A percentile compares a stretch with the other conserved stretches of the same genome.
Conservation (phyloP, 148 eudicot species). For the Camellia japonica region DNA sequence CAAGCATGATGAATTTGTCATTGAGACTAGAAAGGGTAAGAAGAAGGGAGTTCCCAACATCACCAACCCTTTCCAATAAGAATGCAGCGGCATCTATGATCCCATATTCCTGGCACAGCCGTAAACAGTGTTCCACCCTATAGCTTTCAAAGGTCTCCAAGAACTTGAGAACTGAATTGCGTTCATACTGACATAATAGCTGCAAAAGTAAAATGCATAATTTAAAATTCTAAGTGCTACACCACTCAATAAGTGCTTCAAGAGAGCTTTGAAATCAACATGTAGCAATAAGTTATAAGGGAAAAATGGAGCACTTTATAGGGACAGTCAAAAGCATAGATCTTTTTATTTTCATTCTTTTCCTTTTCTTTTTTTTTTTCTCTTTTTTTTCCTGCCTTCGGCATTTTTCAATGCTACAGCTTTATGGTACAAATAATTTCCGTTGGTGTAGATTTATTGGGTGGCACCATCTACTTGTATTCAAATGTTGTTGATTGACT, state of each 20-base stretch:
- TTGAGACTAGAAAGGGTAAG: constrained; percentile 67
- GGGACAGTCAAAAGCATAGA: neutral
- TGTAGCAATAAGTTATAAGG: neutral
- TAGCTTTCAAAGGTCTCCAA: constrained; percentile 86
- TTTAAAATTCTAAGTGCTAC: neutral
- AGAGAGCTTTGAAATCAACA: neutral
- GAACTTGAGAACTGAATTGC: constrained; percentile 74
- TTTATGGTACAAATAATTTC: too few relatives aligned
- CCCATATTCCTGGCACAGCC: constrained; percentile 83
- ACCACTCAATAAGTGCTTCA: neutral
- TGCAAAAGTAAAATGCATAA: constrained; percentile 33
- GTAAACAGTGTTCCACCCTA: constrained; percentile 87
- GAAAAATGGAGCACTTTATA: neutral
- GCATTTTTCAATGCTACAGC: too few relatives aligned
- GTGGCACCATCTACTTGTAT: too few relatives aligned
- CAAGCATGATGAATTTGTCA: constrained; percentile 68
- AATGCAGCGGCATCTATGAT: constrained; percentile 88
- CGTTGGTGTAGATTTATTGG: too few relatives aligned
- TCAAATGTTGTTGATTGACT: too few relatives aligned
- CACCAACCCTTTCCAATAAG: constrained; percentile 89
- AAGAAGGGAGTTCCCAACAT: constrained; percentile 84
- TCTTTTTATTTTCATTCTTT: too few relatives aligned
- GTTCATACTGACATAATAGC: constrained; percentile 82
- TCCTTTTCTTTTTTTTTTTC: too few relatives aligned
- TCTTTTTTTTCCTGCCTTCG: too few relatives aligned